Evolutionary conservation across 176 grass and related monocot genomes (phyloP).

Genomic region (Otatea glauca): DNA sequence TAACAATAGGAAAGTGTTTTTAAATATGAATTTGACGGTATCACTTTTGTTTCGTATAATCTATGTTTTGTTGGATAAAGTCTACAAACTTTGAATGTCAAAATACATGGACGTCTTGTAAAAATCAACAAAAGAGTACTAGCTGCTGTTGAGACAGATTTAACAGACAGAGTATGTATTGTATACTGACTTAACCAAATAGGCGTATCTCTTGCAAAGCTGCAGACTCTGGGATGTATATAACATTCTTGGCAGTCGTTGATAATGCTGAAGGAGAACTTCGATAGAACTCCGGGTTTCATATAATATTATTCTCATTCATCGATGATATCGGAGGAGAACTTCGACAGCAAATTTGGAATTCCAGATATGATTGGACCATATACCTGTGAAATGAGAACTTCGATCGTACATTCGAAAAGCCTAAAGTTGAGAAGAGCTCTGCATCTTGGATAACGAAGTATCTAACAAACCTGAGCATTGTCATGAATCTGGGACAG

Average conservation of each 20-base stretch:
- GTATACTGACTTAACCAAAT: background rate
- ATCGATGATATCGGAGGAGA: slow-evolving; percentile 52
- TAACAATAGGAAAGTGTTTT: too few species aligned
- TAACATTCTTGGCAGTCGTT: background rate
- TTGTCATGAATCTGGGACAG: slow-evolving; percentile 67
- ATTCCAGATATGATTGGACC: slow-evolving; percentile 62
- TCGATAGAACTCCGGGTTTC: slow-evolving; percentile 33
- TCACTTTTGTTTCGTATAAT: too few species aligned
- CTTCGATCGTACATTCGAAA: background rate
- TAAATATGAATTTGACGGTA: too few species aligned
- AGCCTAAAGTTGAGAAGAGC: background rate
- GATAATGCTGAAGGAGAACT: slow-evolving; percentile 61
- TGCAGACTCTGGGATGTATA: too few species aligned
- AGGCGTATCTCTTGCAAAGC: background rate
- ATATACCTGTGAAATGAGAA: slow-evolving; percentile 50
- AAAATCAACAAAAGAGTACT: background rate
- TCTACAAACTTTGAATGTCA: too few species aligned
- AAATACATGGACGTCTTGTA: too few species aligned
- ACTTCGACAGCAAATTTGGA: slow-evolving; percentile 62
- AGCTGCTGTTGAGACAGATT: background rate
- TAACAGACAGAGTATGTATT: background rate
- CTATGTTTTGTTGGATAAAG: too few species aligned
- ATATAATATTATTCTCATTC: slow-evolving; percentile 19
- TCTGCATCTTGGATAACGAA: background rate
- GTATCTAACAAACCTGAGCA: slow-evolving; percentile 15